phyloP scores from a whole-genome alignment of 208 protist species.

The Wallacemonas sp. region DNA sequence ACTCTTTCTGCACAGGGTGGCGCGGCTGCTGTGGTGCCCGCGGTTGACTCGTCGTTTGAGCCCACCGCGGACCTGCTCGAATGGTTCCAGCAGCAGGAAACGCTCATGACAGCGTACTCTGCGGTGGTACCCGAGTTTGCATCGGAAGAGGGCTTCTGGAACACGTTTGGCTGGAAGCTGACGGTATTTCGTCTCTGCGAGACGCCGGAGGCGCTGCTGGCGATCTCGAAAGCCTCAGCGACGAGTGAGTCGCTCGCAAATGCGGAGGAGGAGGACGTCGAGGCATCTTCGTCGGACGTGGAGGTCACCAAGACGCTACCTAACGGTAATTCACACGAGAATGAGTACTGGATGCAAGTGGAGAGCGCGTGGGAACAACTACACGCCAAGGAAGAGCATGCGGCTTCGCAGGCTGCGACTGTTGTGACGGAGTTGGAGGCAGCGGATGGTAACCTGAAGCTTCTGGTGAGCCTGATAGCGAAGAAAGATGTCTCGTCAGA shows the following conservation, averaged over 20 bases:
- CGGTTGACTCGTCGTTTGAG: not conserved
- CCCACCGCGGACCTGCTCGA: slow-evolving; percentile 38
- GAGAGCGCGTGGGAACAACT: slow-evolving; percentile 29
- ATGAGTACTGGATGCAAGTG: slow-evolving; percentile 29
- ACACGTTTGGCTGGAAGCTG: slow-evolving; percentile 53
- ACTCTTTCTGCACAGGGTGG: not conserved
- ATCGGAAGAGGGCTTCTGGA: slow-evolving; percentile 56
- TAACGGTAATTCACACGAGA: not conserved
- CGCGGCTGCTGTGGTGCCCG: not conserved
- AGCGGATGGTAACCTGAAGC: slow-evolving; percentile 48
- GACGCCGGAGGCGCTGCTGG: slow-evolving; percentile 24
- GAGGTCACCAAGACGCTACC: not conserved
- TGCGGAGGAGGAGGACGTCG: not conserved
- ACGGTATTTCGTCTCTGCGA: slow-evolving; percentile 36
- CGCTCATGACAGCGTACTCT: slow-evolving; percentile 34
- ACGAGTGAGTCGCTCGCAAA: slow-evolving; percentile 4
- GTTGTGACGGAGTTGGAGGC: slow-evolving; percentile 48
- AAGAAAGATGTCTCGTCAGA: slow-evolving; percentile 41
- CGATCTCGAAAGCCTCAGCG: slow-evolving; percentile 11
- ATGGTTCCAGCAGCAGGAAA: slow-evolving; percentile 30
- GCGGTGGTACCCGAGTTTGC: slow-evolving; percentile 44
- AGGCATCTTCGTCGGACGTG: not conserved
- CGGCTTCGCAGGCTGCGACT: not conserved
- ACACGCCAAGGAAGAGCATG: slow-evolving; percentile 19
- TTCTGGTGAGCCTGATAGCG: slow-evolving; percentile 51